Percentiles rank a stretch among this genome's conserved stretches.
These are phyloP conservation scores for Penicillium herquei DNA, from an alignment of 495 filamentous ascomycete species.

Conservation along the genomic window DNA sequence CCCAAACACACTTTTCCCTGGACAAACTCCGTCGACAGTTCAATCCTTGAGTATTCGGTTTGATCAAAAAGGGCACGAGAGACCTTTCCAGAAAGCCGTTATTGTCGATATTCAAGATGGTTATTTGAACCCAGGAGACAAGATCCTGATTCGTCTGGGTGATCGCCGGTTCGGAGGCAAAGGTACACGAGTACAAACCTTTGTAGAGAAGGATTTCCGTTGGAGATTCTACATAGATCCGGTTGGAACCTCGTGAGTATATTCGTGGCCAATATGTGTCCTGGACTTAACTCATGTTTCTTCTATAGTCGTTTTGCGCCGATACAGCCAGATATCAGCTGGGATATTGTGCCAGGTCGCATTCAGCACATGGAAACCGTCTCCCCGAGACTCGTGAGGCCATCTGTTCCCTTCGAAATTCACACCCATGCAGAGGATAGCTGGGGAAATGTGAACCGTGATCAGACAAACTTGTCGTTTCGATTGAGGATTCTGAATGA, in stretches of 20 bases:
- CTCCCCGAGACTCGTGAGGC: constrained; percentile 4
- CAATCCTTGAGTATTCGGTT: constrained; percentile 21
- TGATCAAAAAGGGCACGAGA: constrained; percentile 23
- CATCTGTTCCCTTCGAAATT: constrained; percentile 8
- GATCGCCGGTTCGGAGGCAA: constrained; percentile 12
- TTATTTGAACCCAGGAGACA: constrained; percentile 20
- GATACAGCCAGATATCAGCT: constrained; percentile 16
- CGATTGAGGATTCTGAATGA: not conserved
- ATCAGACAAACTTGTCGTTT: not conserved
- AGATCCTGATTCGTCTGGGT: constrained; percentile 17
- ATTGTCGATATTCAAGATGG: constrained; percentile 25
- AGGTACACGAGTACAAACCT: constrained; percentile 19
- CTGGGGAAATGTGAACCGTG: constrained; percentile 20
- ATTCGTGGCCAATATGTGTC: no score
- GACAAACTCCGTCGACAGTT: constrained; percentile 17
- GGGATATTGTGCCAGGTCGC: constrained; percentile 10
- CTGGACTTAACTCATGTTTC: no score
- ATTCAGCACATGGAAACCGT: constrained; percentile 6
- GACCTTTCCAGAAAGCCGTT: constrained; percentile 23
- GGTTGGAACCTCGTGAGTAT: constrained; percentile 24
- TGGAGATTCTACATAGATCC: constrained; percentile 24
- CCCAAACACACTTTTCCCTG: constrained; percentile 7
- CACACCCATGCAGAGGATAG: constrained; percentile 18
- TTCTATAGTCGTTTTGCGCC: constrained; percentile 16
- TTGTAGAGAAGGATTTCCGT: constrained; percentile 19